phyloP scores from a whole-genome alignment of 345 rosid species.

The Eutrema japonicum region DNA sequence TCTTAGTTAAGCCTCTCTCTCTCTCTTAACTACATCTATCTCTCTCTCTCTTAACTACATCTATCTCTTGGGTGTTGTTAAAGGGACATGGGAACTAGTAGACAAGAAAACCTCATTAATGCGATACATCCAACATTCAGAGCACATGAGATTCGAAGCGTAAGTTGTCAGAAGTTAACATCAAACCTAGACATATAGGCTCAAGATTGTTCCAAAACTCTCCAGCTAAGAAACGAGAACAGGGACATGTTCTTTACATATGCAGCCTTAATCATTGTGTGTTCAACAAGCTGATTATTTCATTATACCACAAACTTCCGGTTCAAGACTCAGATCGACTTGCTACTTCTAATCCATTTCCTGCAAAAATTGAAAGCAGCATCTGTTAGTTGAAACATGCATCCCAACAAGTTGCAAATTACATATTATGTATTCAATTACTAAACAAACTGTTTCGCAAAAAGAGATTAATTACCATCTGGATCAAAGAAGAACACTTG shows the following conservation, averaged over 20 bases:
- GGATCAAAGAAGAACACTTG: constrained; percentile 98
- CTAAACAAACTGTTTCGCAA: background rate
- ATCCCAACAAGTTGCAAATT: background rate
- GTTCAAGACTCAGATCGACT: constrained; percentile 50
- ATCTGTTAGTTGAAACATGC: constrained; percentile 19
- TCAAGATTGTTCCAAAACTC: constrained; percentile 31
- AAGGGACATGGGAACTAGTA: constrained; percentile 23
- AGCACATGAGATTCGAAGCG: constrained; percentile 32
- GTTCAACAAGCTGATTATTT: constrained; percentile 20
- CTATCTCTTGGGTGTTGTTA: constrained; percentile 29
- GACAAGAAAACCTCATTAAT: constrained; percentile 35
- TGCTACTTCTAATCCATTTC: constrained; percentile 92
- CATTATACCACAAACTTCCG: constrained; percentile 8
- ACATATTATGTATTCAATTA: background rate
- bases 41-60: constrained; percentile 1
- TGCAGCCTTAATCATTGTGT: constrained; percentile 11
- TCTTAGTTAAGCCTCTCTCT: constrained; percentile 9
- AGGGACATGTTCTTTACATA: constrained; percentile 33
- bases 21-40: background rate
- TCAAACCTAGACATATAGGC: constrained; percentile 29
- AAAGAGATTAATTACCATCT: constrained; percentile 59
- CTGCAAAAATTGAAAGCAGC: constrained; percentile 47
- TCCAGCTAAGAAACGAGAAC: constrained; percentile 27
- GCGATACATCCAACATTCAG: constrained; percentile 28
- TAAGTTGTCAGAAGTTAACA: constrained; percentile 33